Base-by-base conservation (phyloP, 1,139 yeast genomes). In the Insectozyma bohioensis region DNA sequence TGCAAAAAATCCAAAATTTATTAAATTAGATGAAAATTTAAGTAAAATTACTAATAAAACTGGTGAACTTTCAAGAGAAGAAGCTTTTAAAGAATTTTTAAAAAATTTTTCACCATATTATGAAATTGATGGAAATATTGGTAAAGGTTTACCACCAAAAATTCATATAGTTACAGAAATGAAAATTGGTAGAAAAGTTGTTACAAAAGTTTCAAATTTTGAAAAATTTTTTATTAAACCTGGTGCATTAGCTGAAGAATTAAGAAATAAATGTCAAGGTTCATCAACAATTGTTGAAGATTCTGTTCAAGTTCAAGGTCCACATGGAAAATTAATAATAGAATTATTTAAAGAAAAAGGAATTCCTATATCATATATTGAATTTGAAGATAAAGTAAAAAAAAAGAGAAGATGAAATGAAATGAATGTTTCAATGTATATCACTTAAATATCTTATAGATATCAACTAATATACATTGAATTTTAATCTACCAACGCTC, bases 221-320 rank as follows among this genome's bases (percentile, higher is more conserved):
- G 95, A 86, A 44, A 63, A 66, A 4, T 92, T 78, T 56, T 69
- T 72, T 35, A 72, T 90, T 20, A 81, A 78, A 39, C 75, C 88
- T 0, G 79, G 75, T 23, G 64, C 68, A 6, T 59, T 92, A 14
- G 80, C 95, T 2, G 79, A 77, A 26, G 85, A 80, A 33, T 58
- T 92, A 40, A 76, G 85, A 42, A 78, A 79, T 19, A 79, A 80
- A 42, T 92, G 97, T 56, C 92, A 95, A 12, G 96, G 96, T 0
- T 85, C 97, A 0, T 74, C 95, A 0, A 80, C 96, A 0, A 74
- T 86, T 11, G 37, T 38, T 9, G 78, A 77, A 2, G 77, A 70
- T 24, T 64, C 72, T 26, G 65, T 69, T 10, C 74, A 72, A 25
- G 95, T 92, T 2, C 97, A 92, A 58, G 98, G 98, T 0, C 86